Base-by-base conservation (phyloP, 345 rosid species). In the Jatropha curcas region DNA sequence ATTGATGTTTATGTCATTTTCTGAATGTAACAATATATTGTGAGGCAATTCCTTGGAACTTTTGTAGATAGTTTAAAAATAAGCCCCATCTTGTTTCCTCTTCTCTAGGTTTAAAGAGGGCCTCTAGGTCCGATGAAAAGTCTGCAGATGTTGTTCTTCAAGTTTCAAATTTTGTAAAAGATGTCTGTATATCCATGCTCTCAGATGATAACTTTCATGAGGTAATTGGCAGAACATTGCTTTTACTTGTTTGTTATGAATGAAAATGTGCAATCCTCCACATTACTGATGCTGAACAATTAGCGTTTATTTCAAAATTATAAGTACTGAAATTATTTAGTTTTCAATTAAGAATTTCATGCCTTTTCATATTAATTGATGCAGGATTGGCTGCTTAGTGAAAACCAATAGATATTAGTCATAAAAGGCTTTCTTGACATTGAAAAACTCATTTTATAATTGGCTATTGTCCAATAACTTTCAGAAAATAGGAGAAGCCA, bases 171-270 rank as follows among this genome's bases (percentile, higher is more conserved):
- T 83, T 61, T 74, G 28, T 84, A 35, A 90, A 80, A 81, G 90
- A 91, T 37, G 84, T 90, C 65, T 50, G 67, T 50, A 78, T 88
- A 78, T 81, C 90, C 74, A 46, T 80, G 86, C 88, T 91, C 67
- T 94, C 97, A 0, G 88, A 94, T 77, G 96, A 86, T 72, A 81
- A 88, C 77, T 94, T 94, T 80, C 80, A 89, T 1, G 75, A 88
- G 97, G 98, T 94, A 86, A 73, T 58, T 22, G 19, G 60, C 65
- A 46, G 30, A 50, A 37, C 5, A 37, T 37, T 37, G 41, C 41
- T 37, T 37, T 37, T 37, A 37, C 41, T 37, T 51, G 8, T 16
- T 51, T 51, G 2, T 51, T 17, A 9, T 16, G 4, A 9, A 9
- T 51, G 24, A 51, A 51, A 7, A 51, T 16, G 17, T 17, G 4